Evolutionary conservation across 1,284 basidiomycete genomes (phyloP), one percentile per base, ranked within the genome.

Genomic region (Tylopilus orsonianus): DNA sequence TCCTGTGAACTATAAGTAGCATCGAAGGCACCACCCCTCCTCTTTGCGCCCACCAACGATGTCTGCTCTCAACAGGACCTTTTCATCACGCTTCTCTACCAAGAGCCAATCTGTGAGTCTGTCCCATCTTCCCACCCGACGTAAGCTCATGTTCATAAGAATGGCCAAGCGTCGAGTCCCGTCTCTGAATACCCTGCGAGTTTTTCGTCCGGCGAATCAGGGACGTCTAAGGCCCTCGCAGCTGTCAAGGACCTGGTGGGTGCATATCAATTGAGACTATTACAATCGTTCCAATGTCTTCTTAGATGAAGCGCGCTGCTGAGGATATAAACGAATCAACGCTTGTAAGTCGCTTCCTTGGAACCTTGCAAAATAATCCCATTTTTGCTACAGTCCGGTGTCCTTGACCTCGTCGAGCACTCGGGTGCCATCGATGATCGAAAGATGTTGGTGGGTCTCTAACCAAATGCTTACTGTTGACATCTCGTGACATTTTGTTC

Each of bases 401-500:
- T 76, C 3, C 60, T 86, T 10, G 85, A 90, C 59, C 66, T 72
- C 2, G 56, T 88, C 29, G 69, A 70, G 35, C 74, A 89, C 58
- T 68, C 72, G 13, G 80, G 81, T 43, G 71, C 77, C 13, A 70
- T 88, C 30, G 83, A 90, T 66, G 87, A 90, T 57, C 73, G 87
- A 44, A 75, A 77, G 61, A 69, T 75, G 57, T 53, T 80, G 44
- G 80, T 78, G 37, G 41, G 74, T 49, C 35, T 37, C 23, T 14
- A 12, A 5, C 26, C 8, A 23, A 24, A 22, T 12, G 16, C 23
- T 14, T 19, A 16, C 33, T 8, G 6, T 32, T n/a, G 12, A 24
- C 36, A 2, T 2, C 26, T 5, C 2, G 3, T 48, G n/a, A 54
- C 40, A 9, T 36, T 19, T 10, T 37, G 20, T 6, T 45, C 22